These are phyloP conservation scores for Tympanopsis confertula DNA, from an alignment of 2,329 filamentous ascomycete genomes.

Conservation along the genomic window DNA sequence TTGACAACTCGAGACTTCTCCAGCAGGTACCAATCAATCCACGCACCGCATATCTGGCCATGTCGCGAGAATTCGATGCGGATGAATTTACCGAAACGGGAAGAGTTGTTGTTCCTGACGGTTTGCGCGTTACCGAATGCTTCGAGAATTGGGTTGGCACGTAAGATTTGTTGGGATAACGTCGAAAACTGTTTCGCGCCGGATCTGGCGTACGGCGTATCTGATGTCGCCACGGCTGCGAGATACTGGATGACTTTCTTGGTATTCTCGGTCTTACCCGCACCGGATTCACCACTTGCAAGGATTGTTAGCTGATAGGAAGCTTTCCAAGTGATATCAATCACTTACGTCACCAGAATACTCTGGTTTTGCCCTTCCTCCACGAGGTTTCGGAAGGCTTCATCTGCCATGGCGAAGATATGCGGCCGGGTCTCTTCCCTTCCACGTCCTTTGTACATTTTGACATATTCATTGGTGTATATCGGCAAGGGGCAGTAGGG, in stretches of 20 bases:
- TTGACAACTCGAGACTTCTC: constrained; percentile 96
- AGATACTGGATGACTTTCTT: constrained; percentile 99
- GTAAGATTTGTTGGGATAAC: constrained; percentile 87
- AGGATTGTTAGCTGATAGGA: background rate
- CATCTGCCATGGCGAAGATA: constrained; percentile 94
- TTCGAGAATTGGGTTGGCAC: constrained; percentile 94
- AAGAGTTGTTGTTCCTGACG: constrained; percentile 95
- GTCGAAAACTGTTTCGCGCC: constrained; percentile 52
- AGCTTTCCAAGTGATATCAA: background rate
- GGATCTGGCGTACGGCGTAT: constrained; percentile 49
- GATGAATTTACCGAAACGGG: constrained; percentile 96
- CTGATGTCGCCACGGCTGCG: constrained; percentile 80
- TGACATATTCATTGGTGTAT: constrained; percentile 91
- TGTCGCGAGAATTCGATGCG: constrained; percentile 83
- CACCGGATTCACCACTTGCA: constrained; percentile 71
- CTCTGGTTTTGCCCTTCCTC: constrained; percentile 95
- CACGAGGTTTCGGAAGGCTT: constrained; percentile 88
- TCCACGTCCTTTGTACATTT: constrained; percentile 88
- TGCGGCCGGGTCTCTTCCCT: constrained; percentile 93
- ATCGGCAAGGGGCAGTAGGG: constrained; percentile 92
- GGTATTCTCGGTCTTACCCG: constrained; percentile 96
- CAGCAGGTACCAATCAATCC: constrained; percentile 95
- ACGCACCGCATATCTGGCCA: constrained; percentile 87
- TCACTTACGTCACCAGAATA: constrained; percentile 70
- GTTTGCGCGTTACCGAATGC: constrained; percentile 97